These are phyloP conservation scores for Sarcodon aspratus DNA, from an alignment of 768 basidiomycete genomes.

Conservation along the genomic window DNA sequence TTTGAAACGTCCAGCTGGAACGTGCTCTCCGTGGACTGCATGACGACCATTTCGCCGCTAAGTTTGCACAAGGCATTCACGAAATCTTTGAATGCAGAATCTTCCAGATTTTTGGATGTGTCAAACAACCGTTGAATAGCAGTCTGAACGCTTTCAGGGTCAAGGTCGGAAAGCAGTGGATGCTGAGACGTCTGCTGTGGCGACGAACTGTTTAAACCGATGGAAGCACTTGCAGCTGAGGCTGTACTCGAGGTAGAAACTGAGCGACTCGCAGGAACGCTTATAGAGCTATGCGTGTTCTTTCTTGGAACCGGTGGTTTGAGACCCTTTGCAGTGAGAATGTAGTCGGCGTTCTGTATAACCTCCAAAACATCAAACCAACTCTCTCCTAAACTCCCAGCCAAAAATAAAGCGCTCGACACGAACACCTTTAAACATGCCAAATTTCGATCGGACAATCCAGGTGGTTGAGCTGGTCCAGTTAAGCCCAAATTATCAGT, in stretches of 20 bases:
- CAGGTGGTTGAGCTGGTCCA: conserved; percentile 41
- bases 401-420: conserved; percentile 66
- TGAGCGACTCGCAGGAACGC: conserved; percentile 22
- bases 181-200: conserved; percentile 28
- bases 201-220: background rate
- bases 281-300: conserved; percentile 17
- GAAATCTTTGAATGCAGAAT: conserved; percentile 73
- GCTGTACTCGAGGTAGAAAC: conserved; percentile 21
- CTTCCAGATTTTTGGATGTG: conserved; percentile 73
- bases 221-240: conserved; percentile 5
- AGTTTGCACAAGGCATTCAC: conserved; percentile 68
- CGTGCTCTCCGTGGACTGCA: conserved; percentile 46
- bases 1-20: background rate
- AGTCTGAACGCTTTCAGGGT: conserved; percentile 59
- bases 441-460: conserved; percentile 81
- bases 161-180: conserved; percentile 60
- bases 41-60: conserved; percentile 87
- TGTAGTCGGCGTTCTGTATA: conserved; percentile 91
- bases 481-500: conserved; percentile 62
- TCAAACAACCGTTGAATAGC: conserved; percentile 84
- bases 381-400: conserved; percentile 76
- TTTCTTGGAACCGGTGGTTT: conserved; percentile 8
- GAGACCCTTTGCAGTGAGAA: conserved; percentile 56
- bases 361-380: conserved; percentile 91
- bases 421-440: conserved; percentile 83